Base-by-base conservation (phyloP, 2,329 filamentous ascomycete genomes). In the Arachnopeziza araneosa region DNA sequence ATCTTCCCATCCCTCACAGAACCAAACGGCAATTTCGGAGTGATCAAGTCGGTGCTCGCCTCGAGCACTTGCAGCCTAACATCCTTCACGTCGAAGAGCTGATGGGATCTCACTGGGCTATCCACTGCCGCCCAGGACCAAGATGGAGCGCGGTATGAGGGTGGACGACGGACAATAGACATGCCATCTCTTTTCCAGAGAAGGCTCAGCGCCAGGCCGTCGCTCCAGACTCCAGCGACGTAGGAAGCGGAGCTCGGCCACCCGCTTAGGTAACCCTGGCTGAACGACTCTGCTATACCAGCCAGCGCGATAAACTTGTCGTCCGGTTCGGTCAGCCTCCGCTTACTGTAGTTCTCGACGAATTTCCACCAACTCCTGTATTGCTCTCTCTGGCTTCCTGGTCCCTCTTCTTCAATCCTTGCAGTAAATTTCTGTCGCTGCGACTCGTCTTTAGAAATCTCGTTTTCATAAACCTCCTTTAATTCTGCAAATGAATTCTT, bases 71-170 rank as follows among this genome's bases (percentile, higher is more conserved):
- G 26, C 26, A 30, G 26, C 26, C 5, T 30, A 9, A 30, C 26
- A 30, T 30, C 26, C 9, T 30, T 30, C 26, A 5, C 26, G 9
- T 30, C 26, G 9, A 30, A 30, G 9, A 30, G 26, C 4, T 30
- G 5, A 30, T 30, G 26, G 26, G 5, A 30, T 30, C 9, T 30
- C 26, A 30, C 26, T 30, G 26, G 26, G 26, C 5, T 30, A 50
- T 54, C 52, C 14, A 58, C 23, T 14, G 57, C 32, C 22, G 50
- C 50, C 55, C 50, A 57, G n/a, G 55, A 57, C 55, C 50, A 57
- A 17, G 49, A 36, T 44, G 55, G 55, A n/a, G 30, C 55, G 21
- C 48, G 17, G 32, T 52, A 57, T 14, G 10, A 17, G 12, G 6
- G 12, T 12, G 36, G 36, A 14, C 36, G 36, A 14, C 4, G 17